A percentile compares a stretch with the other conserved stretches of the same genome.
Evolutionary conservation across 2,329 filamentous ascomycete genomes (phyloP).

Genomic region (Zelopaecilomyces penicillatus): DNA sequence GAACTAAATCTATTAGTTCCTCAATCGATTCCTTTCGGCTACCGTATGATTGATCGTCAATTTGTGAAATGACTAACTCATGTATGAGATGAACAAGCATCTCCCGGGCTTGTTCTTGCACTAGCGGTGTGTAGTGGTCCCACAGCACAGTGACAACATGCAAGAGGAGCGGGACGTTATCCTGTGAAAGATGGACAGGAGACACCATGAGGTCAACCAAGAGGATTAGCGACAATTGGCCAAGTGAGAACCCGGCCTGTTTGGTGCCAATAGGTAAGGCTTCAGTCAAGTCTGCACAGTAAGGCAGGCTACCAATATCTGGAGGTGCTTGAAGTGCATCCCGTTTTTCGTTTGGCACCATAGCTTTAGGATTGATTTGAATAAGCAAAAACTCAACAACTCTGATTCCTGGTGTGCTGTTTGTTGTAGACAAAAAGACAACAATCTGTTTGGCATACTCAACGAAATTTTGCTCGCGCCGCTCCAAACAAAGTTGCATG

Average conservation of each 20-base stretch:
- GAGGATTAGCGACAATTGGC: constrained; percentile 85
- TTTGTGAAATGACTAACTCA: constrained; percentile 74
- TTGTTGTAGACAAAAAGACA: constrained; percentile 82
- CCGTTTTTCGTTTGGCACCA: constrained; percentile 84
- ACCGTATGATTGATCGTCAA: constrained; percentile 59
- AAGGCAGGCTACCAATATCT: constrained; percentile 69
- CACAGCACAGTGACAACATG: constrained; percentile 91
- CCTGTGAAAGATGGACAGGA: constrained; percentile 68
- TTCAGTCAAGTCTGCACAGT: constrained; percentile 76
- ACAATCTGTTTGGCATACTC: constrained; percentile 98
- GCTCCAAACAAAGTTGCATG: constrained; percentile 85
- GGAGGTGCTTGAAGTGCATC: constrained; percentile 60
- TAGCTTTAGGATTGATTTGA: constrained; percentile 89
- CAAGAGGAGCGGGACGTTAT: constrained; percentile 76
- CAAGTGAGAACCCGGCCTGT: constrained; percentile 82
- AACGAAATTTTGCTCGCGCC: constrained; percentile 95
- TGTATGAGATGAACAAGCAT: constrained; percentile 98
- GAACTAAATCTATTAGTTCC: constrained; percentile 77
- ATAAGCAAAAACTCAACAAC: constrained; percentile 89
- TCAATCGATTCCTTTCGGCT: constrained; percentile 69
- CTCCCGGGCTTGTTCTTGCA: constrained; percentile 93
- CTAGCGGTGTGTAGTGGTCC: constrained; percentile 93
- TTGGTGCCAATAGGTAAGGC: constrained; percentile 84
- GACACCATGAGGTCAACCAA: constrained; percentile 95
- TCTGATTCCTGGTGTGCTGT: constrained; percentile 66